Percentiles rank a stretch among this genome's conserved stretches.
These are phyloP conservation scores for Kwoniella shivajii DNA, from an alignment of 1,284 basidiomycete genomes.

Conservation along the genomic window DNA sequence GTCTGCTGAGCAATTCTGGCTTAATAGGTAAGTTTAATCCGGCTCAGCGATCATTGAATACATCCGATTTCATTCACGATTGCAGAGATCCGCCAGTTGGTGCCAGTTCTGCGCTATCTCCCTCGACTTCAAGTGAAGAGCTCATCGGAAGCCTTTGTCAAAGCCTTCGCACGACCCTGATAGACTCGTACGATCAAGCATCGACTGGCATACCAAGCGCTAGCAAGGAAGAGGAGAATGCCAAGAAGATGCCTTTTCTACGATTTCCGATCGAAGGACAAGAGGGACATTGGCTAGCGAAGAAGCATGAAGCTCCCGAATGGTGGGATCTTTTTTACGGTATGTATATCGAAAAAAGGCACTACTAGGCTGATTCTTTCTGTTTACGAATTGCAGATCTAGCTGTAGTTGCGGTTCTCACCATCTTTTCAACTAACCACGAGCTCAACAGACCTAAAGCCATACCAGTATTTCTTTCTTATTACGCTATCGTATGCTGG, in stretches of 20 bases:
- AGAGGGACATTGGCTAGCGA: constrained; percentile 23
- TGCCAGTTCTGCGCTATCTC: too few relatives aligned
- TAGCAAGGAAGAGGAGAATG: too few relatives aligned
- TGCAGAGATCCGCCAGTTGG: too few relatives aligned
- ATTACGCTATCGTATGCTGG: constrained; percentile 33
- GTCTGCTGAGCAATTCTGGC: too few relatives aligned
- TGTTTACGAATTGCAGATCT: constrained; percentile 24
- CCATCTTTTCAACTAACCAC: constrained; percentile 32
- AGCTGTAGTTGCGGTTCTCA: constrained; percentile 38
- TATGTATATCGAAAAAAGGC: constrained; percentile 5
- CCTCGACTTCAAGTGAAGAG: too few relatives aligned
- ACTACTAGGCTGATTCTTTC: neutral
- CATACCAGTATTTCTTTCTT: constrained; percentile 35
- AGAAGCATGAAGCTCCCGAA: constrained; percentile 26
- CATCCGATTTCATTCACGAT: too few relatives aligned
- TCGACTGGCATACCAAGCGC: too few relatives aligned
- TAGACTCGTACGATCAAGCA: too few relatives aligned
- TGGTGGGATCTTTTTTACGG: constrained; percentile 40
- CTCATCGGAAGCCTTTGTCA: too few relatives aligned
- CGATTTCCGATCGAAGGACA: constrained; percentile 1
- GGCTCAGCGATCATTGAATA: too few relatives aligned
- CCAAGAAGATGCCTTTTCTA: constrained; percentile 1
- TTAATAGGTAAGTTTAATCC: too few relatives aligned
- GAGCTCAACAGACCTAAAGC: constrained; percentile 23
- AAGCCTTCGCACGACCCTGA: too few relatives aligned